A percentile compares a stretch with the other conserved stretches of the same genome.
Evolutionary conservation across 495 filamentous ascomycete species (phyloP).

Genomic region (Chaetomium tenue): DNA sequence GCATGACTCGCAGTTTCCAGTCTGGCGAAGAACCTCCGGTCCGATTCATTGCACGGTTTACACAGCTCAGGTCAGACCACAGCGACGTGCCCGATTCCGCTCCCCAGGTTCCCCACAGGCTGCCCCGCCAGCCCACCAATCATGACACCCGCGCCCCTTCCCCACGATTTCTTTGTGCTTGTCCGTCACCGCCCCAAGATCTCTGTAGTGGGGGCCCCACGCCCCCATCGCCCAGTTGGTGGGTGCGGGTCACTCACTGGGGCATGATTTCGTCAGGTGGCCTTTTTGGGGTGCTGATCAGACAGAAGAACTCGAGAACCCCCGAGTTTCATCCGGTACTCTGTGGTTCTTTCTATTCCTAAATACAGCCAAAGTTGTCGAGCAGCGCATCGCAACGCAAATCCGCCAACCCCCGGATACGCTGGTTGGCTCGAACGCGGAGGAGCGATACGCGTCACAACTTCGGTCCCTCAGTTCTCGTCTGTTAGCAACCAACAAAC

Average conservation of each 20-base stretch:
- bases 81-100: no score
- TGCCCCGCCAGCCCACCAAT: background rate
- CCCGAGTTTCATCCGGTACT: background rate
- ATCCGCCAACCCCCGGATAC: no score
- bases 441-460: no score
- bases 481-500: no score
- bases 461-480: no score
- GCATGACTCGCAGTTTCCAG: no score
- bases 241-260: background rate
- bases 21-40: no score
- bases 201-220: slow-evolving; percentile 8
- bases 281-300: slow-evolving; percentile 5
- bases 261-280: slow-evolving; percentile 22
- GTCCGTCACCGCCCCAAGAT: slow-evolving; percentile 2
- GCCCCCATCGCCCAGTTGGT: slow-evolving; percentile 6
- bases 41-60: no score
- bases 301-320: background rate
- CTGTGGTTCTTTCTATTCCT: background rate
- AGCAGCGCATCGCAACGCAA: no score
- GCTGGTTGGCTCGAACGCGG: no score
- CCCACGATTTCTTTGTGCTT: slow-evolving; percentile 18
- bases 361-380: background rate
- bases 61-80: no score
- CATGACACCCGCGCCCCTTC: background rate
- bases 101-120: background rate